Evolutionary conservation across 2,329 filamentous ascomycete species (phyloP).

Genomic region (Phialocephala sp.): DNA sequence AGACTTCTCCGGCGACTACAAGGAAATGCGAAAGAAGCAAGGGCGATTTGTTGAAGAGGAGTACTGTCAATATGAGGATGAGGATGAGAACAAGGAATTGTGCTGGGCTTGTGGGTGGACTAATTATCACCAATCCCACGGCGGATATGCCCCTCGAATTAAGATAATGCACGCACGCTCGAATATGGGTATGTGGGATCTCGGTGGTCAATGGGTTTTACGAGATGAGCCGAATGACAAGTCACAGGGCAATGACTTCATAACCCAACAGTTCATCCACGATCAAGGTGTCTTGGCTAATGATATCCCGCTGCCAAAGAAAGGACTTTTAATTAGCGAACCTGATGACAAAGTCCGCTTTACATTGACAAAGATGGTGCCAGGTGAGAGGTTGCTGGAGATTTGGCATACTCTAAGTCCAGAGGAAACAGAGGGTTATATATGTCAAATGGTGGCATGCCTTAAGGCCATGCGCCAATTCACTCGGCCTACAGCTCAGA

Average conservation of each 20-base stretch:
- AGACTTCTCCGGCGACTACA: not conserved
- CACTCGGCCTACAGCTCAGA: not conserved
- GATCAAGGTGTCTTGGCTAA: conserved; percentile 7
- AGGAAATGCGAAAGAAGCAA: not conserved
- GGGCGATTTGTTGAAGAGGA: not conserved
- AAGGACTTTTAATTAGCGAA: conserved; percentile 1
- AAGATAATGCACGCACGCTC: conserved; percentile 5
- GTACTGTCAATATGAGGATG: too few species aligned
- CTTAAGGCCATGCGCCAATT: not conserved
- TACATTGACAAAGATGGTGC: not conserved
- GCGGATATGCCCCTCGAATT: conserved; percentile 5
- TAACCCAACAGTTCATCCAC: conserved; percentile 18
- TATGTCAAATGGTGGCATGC: conserved; percentile 2
- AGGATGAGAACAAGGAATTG: not conserved
- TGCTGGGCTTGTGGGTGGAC: conserved; percentile 17
- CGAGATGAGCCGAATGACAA: conserved; percentile 18
- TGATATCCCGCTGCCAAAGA: not conserved
- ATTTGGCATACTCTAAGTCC: not conserved
- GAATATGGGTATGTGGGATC: conserved; percentile 12
- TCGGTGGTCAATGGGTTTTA: conserved; percentile 15
- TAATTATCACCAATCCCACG: not conserved
- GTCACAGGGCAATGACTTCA: conserved; percentile 16
- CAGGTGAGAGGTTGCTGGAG: not conserved
- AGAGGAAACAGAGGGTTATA: not conserved
- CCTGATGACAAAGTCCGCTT: conserved; percentile 12